A percentile compares a stretch with the other conserved stretches of the same genome.
Conservation (phyloP, 2,329 filamentous ascomycete species). For the Pestalotiopsis sp. region DNA sequence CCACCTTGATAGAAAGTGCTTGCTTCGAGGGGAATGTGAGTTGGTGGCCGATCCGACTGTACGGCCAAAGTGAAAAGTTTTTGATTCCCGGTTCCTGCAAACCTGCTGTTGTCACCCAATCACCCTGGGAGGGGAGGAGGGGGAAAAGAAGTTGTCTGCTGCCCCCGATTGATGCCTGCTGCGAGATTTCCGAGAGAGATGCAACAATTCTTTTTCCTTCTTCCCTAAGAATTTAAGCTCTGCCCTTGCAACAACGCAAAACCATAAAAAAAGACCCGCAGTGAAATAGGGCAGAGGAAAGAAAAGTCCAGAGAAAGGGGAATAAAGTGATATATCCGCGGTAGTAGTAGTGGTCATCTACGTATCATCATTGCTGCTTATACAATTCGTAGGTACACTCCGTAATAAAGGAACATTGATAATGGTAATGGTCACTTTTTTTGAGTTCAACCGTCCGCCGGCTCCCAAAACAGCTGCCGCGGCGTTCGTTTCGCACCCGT, state of each 20-base stretch:
- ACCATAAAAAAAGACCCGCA: not conserved
- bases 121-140: not conserved
- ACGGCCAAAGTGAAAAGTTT: not conserved
- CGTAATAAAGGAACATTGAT: too few relatives aligned
- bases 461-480: too few relatives aligned
- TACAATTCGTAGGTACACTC: too few relatives aligned
- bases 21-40: not conserved
- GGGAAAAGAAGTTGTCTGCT: not conserved
- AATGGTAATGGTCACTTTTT: too few relatives aligned
- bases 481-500: not conserved
- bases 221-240: not conserved
- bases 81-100: constrained; percentile 9
- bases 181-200: not conserved
- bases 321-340: too few relatives aligned
- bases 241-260: not conserved
- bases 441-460: too few relatives aligned
- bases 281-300: not conserved
- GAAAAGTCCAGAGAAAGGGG: not conserved
- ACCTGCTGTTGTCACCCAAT: not conserved
- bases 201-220: not conserved
- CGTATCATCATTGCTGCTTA: too few relatives aligned
- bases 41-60: not conserved
- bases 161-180: not conserved
- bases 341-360: too few relatives aligned
- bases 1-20: not conserved